A percentile compares a stretch with the other conserved stretches of the same genome.
Conservation (phyloP, 148 eudicot genomes). For the Limonium bicolor region DNA sequence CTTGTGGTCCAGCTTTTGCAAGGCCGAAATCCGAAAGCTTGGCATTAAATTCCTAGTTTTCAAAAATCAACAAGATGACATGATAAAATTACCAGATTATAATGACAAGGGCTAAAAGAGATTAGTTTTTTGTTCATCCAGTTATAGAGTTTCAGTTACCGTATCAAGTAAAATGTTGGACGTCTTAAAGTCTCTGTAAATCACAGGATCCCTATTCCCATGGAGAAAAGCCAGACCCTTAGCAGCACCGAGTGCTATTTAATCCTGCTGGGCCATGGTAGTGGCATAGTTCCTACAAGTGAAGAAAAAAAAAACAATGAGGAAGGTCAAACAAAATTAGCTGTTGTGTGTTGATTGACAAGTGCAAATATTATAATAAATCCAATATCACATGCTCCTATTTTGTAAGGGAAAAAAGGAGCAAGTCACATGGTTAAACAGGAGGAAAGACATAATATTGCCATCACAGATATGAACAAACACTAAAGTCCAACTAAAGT, state of each 20-base stretch:
- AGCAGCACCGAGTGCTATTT: slow-evolving; percentile 94
- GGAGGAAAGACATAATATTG: too few relatives aligned
- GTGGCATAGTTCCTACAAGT: slow-evolving; percentile 96
- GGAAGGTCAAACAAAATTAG: background rate
- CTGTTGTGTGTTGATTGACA: too few relatives aligned
- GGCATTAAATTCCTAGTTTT: slow-evolving; percentile 70
- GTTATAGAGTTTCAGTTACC: slow-evolving; percentile 38
- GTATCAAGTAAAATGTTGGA: slow-evolving; percentile 87
- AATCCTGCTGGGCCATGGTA: slow-evolving; percentile 81
- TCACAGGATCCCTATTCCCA: slow-evolving; percentile 65
- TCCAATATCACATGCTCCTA: too few relatives aligned
- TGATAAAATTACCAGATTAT: too few relatives aligned
- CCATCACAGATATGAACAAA: too few relatives aligned
- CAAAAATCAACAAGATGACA: background rate
- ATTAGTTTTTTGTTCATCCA: too few relatives aligned
- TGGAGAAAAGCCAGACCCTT: slow-evolving; percentile 92
- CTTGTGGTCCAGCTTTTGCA: slow-evolving; percentile 97
- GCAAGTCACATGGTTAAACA: too few relatives aligned
- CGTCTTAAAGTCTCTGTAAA: slow-evolving; percentile 90
- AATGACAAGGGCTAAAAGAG: too few relatives aligned
- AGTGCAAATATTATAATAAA: too few relatives aligned
- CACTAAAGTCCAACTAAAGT: too few relatives aligned
- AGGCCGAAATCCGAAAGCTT: slow-evolving; percentile 97
- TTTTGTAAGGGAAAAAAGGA: too few relatives aligned
- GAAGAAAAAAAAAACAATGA: background rate